These are phyloP conservation scores for Pseudopyricularia javanii DNA, from an alignment of 2,329 filamentous ascomycete species.

Conservation along the genomic window DNA sequence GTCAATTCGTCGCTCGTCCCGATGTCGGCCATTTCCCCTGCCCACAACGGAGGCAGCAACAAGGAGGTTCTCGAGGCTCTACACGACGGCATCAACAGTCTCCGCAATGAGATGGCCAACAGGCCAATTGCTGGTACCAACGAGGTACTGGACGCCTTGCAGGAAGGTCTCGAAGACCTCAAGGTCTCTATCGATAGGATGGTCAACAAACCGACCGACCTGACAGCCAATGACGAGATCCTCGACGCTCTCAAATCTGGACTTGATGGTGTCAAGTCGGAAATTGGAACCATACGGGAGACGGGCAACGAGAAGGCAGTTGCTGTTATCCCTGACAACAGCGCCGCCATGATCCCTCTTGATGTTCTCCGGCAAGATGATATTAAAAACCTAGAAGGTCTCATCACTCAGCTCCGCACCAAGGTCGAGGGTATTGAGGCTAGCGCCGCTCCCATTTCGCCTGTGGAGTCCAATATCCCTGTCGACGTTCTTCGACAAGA, in stretches of 20 bases:
- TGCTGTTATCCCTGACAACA: constrained; percentile 35
- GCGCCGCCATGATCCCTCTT: constrained; percentile 30
- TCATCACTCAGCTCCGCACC: constrained; percentile 70
- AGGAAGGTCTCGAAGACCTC: constrained; percentile 73
- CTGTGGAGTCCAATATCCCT: constrained; percentile 15
- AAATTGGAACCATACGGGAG: constrained; percentile 58
- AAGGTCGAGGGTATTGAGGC: constrained; percentile 72
- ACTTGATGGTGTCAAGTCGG: constrained; percentile 59
- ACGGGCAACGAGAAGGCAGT: constrained; percentile 32
- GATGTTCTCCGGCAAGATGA: constrained; percentile 55
- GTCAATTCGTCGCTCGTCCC: constrained; percentile 60
- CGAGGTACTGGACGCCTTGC: constrained; percentile 79
- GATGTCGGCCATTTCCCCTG: constrained; percentile 7
- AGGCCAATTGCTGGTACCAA: constrained; percentile 59
- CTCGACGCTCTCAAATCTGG: constrained; percentile 79
- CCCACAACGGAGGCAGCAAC: constrained; percentile 30
- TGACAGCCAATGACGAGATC: constrained; percentile 81
- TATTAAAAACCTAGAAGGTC: constrained; percentile 72
- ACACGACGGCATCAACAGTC: constrained; percentile 58
- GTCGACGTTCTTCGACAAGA: constrained; percentile 2
- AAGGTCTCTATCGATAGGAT: constrained; percentile 66
- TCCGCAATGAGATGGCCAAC: constrained; percentile 63
- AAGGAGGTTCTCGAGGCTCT: constrained; percentile 62
- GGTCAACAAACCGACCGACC: constrained; percentile 65
- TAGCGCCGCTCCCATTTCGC: constrained; percentile 23